These are phyloP conservation scores for Stemphylium beticola DNA, from an alignment of 2,329 filamentous ascomycete genomes.

Conservation along the genomic window DNA sequence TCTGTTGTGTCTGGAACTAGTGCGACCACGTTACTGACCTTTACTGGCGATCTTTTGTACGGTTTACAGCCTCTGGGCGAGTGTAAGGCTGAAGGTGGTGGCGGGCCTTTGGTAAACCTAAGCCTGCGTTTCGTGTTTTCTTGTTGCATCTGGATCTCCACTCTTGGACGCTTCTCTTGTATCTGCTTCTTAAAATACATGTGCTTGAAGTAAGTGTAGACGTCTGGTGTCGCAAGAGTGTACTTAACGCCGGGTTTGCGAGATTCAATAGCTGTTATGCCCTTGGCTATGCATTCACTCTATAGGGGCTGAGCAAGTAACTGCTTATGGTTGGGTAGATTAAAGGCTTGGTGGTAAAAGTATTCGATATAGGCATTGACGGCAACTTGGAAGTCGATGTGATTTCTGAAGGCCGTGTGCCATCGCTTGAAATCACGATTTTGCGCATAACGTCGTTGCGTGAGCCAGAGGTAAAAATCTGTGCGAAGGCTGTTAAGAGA, in stretches of 20 bases:
- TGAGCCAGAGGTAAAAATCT: slow-evolving; percentile 66
- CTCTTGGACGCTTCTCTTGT: slow-evolving; percentile 30
- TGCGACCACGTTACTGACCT: slow-evolving; percentile 58
- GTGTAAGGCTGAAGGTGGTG: not conserved
- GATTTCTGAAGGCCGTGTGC: slow-evolving; percentile 52
- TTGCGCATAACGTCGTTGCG: slow-evolving; percentile 50
- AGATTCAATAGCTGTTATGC: slow-evolving; percentile 13
- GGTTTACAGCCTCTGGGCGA: slow-evolving; percentile 3
- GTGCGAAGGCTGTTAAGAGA: slow-evolving; percentile 57
- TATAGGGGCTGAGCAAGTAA: slow-evolving; percentile 57
- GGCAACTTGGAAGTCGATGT: slow-evolving; percentile 67
- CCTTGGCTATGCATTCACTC: slow-evolving; percentile 52
- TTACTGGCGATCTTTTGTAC: slow-evolving; percentile 28
- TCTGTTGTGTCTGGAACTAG: slow-evolving; percentile 57
- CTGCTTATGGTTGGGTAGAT: slow-evolving; percentile 51
- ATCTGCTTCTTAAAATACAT: slow-evolving; percentile 66
- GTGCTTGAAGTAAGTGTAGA: slow-evolving; percentile 67
- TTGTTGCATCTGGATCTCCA: slow-evolving; percentile 10
- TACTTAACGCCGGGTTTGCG: slow-evolving; percentile 27
- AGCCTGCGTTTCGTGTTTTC: slow-evolving; percentile 21
- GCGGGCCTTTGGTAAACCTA: slow-evolving; percentile 21
- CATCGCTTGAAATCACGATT: slow-evolving; percentile 60
- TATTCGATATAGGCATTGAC: slow-evolving; percentile 67
- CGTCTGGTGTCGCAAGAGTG: slow-evolving; percentile 75
- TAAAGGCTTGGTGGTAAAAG: slow-evolving; percentile 68